Percentiles rank a stretch among this genome's conserved stretches.
phyloP scores from a whole-genome alignment of 2,329 filamentous ascomycete species.

The Cadophora luteo-olivacea region DNA sequence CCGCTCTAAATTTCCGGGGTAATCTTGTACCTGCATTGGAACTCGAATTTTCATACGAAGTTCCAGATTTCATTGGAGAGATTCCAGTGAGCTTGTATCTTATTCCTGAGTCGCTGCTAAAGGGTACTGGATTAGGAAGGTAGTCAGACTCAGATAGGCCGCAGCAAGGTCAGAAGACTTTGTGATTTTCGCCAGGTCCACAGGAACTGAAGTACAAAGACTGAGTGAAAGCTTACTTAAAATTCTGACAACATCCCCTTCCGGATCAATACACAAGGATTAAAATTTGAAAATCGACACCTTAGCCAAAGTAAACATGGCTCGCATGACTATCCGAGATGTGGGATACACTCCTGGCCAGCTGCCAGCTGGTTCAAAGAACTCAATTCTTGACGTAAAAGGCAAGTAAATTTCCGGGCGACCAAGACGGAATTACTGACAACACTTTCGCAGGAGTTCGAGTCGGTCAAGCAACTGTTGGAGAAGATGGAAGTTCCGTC shows the following conservation, averaged over 20 bases:
- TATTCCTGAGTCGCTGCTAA: neutral
- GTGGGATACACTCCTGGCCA: slow-evolving; percentile 40
- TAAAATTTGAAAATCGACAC: no score
- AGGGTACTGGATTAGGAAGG: neutral
- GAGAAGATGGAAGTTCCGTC: slow-evolving; percentile 38
- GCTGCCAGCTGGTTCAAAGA: slow-evolving; percentile 39
- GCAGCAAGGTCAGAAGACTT: neutral
- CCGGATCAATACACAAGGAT: no score
- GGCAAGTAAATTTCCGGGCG: slow-evolving; percentile 22
- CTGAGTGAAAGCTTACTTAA: neutral
- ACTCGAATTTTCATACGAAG: neutral
- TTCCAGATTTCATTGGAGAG: neutral
- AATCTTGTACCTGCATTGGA: slow-evolving; percentile 4
- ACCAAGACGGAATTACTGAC: neutral
- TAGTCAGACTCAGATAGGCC: neutral
- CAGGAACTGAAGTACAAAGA: neutral
- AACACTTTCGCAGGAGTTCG: slow-evolving; percentile 35
- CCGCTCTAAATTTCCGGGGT: neutral
- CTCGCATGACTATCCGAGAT: slow-evolving; percentile 40
- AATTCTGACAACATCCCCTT: no score
- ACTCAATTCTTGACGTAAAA: slow-evolving; percentile 43
- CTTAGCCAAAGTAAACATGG: slow-evolving; percentile 8
- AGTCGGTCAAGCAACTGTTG: slow-evolving; percentile 41
- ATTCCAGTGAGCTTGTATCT: neutral
- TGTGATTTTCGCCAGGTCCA: neutral